Evolutionary conservation across 2,329 filamentous ascomycete species (phyloP).

Genomic region (Verticillium nubilum): DNA sequence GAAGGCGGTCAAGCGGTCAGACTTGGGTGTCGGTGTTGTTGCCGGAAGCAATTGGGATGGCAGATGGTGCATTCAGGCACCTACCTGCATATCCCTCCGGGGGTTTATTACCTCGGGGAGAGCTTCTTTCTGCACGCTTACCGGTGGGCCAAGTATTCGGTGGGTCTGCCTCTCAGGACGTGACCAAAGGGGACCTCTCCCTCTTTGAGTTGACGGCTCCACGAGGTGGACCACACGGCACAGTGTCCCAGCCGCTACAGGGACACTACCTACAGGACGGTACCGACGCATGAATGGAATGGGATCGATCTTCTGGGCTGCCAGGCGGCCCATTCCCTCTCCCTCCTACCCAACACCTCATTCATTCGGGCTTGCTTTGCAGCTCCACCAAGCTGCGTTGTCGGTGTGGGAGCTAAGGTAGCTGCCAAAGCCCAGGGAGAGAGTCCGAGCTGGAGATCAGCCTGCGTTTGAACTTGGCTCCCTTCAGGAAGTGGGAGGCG

Average conservation of each 20-base stretch:
- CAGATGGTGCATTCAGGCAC: background rate
- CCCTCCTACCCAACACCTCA: background rate
- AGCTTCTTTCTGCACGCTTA: background rate
- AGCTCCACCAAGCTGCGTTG: background rate
- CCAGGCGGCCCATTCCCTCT: background rate
- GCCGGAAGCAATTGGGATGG: background rate
- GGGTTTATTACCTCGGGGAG: too few relatives aligned
- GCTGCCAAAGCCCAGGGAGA: too few relatives aligned
- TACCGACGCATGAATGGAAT: background rate
- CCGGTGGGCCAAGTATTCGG: background rate
- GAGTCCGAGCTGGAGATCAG: too few relatives aligned
- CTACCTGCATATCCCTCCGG: background rate
- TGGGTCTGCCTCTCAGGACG: background rate
- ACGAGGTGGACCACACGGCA: background rate
- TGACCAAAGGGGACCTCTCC: too few relatives aligned
- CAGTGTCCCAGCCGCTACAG: background rate
- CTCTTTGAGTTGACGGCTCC: background rate
- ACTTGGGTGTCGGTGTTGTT: background rate
- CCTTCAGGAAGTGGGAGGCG: background rate
- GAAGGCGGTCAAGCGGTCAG: slow-evolving; percentile 12
- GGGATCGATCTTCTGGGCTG: too few relatives aligned
- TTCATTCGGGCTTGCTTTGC: too few relatives aligned
- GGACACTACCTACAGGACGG: background rate
- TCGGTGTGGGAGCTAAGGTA: background rate
- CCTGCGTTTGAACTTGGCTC: too few relatives aligned